Conservation (phyloP, 2,329 filamentous ascomycete genomes). For the Cordyceps farinosa region DNA sequence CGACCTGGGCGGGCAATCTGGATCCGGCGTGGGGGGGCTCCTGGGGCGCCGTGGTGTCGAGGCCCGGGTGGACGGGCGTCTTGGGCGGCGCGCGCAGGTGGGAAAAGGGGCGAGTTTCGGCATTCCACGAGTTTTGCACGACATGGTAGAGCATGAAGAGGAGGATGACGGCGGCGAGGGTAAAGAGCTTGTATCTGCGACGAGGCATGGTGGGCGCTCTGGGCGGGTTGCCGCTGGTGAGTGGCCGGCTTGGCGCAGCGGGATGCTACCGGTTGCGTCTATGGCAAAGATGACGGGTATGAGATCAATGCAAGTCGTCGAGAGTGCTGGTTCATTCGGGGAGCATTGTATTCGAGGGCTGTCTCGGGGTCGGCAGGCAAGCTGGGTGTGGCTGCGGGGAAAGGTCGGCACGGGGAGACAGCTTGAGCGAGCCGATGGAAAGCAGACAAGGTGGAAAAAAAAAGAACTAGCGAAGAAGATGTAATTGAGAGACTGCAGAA, state of each 20-base stretch:
- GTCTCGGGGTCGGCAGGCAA: background rate
- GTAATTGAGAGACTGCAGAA: background rate
- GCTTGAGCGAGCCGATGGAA: background rate
- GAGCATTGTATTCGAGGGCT: background rate
- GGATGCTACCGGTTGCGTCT: background rate
- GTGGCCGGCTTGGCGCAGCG: background rate
- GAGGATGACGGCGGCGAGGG: constrained; percentile 52
- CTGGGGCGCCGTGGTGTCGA: constrained; percentile 7
- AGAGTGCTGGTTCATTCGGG: background rate
- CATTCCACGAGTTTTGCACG: constrained; percentile 39
- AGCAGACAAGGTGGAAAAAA: background rate
- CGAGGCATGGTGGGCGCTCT: constrained; percentile 48
- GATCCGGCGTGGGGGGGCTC: background rate
- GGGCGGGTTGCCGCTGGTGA: background rate
- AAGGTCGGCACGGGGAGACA: background rate
- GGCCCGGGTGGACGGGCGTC: constrained; percentile 1
- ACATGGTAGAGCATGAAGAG: constrained; percentile 53
- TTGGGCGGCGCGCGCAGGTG: constrained; percentile 2
- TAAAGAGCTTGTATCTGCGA: constrained; percentile 59
- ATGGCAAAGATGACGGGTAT: background rate
- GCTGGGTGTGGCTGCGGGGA: background rate
- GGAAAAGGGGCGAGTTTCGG: constrained; percentile 14
- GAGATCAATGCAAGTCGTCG: background rate
- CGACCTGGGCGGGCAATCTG: background rate
- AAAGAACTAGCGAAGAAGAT: background rate